A percentile compares a stretch with the other conserved stretches of the same genome.
Conservation (phyloP, 257 asterid species). For the Cordia subcordata region DNA sequence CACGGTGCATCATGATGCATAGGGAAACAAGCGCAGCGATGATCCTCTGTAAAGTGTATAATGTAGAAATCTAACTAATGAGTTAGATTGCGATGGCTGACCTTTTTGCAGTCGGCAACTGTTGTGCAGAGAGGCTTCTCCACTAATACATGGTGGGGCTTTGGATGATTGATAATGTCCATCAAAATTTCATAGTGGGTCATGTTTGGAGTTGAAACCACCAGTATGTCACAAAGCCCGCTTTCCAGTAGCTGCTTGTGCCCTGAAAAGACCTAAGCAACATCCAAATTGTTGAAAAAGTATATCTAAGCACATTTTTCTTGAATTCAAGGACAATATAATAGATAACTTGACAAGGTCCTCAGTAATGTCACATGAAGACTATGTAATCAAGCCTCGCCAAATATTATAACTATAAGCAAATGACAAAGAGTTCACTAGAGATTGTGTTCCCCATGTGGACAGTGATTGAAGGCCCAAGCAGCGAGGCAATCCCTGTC, state of each 20-base stretch:
- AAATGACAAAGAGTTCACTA: not conserved
- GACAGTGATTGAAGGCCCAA: too few species aligned
- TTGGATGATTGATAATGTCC: conserved; percentile 66
- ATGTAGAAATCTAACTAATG: too few species aligned
- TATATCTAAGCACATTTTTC: not conserved
- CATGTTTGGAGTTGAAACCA: conserved; percentile 88
- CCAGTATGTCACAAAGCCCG: conserved; percentile 72
- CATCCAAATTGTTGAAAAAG: conserved; percentile 1
- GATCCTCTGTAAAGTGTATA: not conserved
- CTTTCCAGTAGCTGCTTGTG: conserved; percentile 70
- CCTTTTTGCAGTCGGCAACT: conserved; percentile 73
- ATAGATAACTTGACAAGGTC: too few species aligned
- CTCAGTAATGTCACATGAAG: too few species aligned
- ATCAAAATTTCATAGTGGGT: conserved; percentile 83
- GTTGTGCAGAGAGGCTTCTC: conserved; percentile 97
- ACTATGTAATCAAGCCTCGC: too few species aligned
- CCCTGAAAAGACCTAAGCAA: conserved; percentile 53
- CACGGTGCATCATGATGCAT: too few species aligned
- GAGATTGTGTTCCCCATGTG: too few species aligned
- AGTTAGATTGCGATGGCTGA: conserved; percentile 12
- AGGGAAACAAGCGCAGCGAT: too few species aligned
- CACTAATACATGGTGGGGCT: conserved; percentile 81
- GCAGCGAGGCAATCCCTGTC: too few species aligned
- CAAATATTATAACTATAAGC: not conserved
- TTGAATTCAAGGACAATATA: not conserved